Base-by-base conservation (phyloP, 2,329 filamentous ascomycete genomes). In the Fusarium lyarnte region DNA sequence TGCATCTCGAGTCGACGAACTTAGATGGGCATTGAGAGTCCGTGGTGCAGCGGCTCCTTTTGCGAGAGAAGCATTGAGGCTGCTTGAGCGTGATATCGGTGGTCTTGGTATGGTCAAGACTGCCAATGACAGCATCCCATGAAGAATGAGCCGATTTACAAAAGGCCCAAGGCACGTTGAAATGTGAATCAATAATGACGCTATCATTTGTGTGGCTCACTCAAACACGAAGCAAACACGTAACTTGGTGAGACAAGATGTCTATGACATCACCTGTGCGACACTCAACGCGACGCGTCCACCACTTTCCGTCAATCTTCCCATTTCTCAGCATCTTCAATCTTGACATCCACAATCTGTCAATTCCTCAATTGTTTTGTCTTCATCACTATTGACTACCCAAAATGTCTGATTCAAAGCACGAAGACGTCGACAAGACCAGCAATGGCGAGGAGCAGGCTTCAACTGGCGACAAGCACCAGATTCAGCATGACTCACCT, bases 11-110 rank as follows among this genome's bases (percentile, higher is more conserved):
- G 76, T 84, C 16, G 82, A 82, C 9, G 83, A 84, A 60, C 80
- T 83, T 19, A 78, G 82, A 53, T 84, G 82, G 83, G 82, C 81
- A 36, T 70, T 84, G n/a, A 79, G 82, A 39, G 82, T 84, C 6
- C 78, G 82, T 10, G 81, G 81, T 6, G 79, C 81, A 57, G 80
- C 81, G 0, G 80, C 80, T 21, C 78, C 81, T 19, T 84, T 84
- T 60, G 81, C 82, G 21, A 77, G 82, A 45, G 80, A 82, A 21
- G 82, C 82, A 6, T 72, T 84, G 42, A 79, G 81, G 5, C 77
- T 84, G 61, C 74, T 84, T 46, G 82, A 84, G 66, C 78, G 78
- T 53, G 79, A 80, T 39, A 77, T 78, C 38, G 77, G 77, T 19
- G 77, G 77, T 8, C 68, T 78, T 1, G 77, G 77, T 13, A 74